Conservation (phyloP, 1,284 basidiomycete species). For the Trametes hirsuta region DNA sequence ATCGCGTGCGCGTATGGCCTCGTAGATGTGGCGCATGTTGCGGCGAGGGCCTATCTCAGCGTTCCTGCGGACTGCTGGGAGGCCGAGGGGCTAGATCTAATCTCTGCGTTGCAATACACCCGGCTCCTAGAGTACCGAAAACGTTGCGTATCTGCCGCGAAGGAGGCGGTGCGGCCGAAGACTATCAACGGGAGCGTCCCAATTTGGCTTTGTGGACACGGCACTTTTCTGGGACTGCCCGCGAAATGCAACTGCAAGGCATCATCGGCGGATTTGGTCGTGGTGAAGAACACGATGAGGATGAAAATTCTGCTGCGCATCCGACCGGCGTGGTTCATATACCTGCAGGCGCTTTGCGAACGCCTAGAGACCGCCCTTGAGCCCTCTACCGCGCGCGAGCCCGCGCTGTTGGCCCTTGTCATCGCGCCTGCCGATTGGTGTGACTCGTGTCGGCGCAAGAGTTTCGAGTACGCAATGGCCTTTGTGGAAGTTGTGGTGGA, state of each 20-base stretch:
- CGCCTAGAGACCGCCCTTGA: neutral
- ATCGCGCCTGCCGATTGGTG: neutral
- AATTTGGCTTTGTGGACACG: neutral
- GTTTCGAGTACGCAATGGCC: neutral
- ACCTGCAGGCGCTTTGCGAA: conserved; percentile 1
- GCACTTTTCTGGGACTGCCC: neutral
- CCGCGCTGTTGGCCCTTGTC: neutral
- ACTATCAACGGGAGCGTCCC: neutral
- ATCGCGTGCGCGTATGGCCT: conserved; percentile 6
- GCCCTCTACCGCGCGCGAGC: neutral
- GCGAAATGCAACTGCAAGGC: neutral
- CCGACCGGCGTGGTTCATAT: neutral
- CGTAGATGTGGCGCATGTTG: conserved; percentile 5
- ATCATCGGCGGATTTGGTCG: neutral
- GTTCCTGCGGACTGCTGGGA: neutral
- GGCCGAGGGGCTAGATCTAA: conserved; percentile 1
- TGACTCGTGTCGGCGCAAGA: neutral
- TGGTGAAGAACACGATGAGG: neutral
- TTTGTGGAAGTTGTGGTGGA: neutral
- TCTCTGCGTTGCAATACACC: conserved; percentile 5
- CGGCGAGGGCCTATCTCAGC: conserved; percentile 4
- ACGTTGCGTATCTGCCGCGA: neutral
- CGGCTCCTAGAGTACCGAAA: conserved; percentile 10
- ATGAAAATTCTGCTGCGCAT: neutral
- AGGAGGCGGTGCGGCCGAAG: neutral